Evolutionary conservation across 345 rosid species (phyloP).

Genomic region (Lenwebbia sp.): DNA sequence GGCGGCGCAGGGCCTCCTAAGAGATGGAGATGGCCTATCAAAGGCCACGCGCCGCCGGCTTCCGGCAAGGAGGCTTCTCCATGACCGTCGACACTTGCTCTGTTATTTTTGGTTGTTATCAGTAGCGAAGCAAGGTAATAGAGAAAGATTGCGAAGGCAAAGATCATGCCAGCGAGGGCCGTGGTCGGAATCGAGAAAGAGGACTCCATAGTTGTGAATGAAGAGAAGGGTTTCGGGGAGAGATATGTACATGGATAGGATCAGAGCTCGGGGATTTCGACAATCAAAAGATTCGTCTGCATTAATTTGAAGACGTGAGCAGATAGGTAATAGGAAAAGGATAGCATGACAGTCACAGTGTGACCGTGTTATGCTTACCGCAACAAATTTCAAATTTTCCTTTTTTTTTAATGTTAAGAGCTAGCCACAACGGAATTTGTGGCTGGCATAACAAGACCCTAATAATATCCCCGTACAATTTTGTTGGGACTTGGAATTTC

Average conservation of each 20-base stretch:
- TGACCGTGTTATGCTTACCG: too few relatives aligned
- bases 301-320: too few relatives aligned
- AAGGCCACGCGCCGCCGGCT: background rate
- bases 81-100: background rate
- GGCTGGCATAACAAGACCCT: too few relatives aligned
- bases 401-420: too few relatives aligned
- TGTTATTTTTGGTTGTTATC: background rate
- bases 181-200: background rate
- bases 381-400: too few relatives aligned
- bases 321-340: too few relatives aligned
- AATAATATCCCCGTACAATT: too few relatives aligned
- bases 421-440: too few relatives aligned
- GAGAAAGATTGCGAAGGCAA: background rate
- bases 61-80: background rate
- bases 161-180: background rate
- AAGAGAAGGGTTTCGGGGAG: background rate
- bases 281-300: background rate
- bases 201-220: background rate
- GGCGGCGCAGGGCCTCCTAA: conserved; percentile 13
- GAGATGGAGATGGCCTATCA: conserved; percentile 25
- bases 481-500: too few relatives aligned
- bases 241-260: background rate
- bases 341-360: too few relatives aligned
- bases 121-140: background rate
- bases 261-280: background rate